Evolutionary conservation across 192 early-diverging fungal species (phyloP).

Genomic region (Coemansia sp.): DNA sequence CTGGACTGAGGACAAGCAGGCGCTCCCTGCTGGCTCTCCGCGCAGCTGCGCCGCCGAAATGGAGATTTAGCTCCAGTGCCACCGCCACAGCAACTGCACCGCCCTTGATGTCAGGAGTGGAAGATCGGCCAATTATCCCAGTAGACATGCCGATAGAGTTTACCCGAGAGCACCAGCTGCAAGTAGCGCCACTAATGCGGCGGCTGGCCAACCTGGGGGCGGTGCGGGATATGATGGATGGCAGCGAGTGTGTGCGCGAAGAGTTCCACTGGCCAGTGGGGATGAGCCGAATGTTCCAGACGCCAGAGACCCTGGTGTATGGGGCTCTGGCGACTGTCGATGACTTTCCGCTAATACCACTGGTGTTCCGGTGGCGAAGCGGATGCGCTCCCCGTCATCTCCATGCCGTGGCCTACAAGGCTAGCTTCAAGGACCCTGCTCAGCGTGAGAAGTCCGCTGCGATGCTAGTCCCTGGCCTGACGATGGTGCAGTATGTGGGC

Average conservation of each 20-base stretch:
- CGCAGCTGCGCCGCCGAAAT: not conserved
- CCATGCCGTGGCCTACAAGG: not conserved
- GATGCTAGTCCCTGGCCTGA: conserved; percentile 20
- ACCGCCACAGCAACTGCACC: not conserved
- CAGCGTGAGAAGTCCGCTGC: not conserved
- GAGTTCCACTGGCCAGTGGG: conserved; percentile 38
- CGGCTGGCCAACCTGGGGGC: not conserved
- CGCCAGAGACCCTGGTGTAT: conserved; percentile 24
- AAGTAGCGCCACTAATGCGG: not conserved
- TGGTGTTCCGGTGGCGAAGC: conserved; percentile 28
- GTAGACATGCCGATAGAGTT: conserved; percentile 10
- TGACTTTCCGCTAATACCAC: conserved; percentile 17
- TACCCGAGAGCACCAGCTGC: conserved; percentile 6
- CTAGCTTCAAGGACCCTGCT: conserved; percentile 8
- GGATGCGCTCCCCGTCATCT: conserved; percentile 19
- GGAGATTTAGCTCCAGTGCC: not conserved
- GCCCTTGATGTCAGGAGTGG: not conserved
- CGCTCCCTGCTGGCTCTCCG: not conserved
- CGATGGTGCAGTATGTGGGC: conserved; percentile 38
- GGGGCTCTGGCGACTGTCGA: conserved; percentile 17
- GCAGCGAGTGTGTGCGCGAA: conserved; percentile 15
- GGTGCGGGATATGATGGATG: conserved; percentile 5
- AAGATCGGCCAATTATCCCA: not conserved
- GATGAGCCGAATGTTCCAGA: conserved; percentile 12
- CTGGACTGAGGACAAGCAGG: not conserved